Evolutionary conservation across 2,329 filamentous ascomycete species (phyloP), one percentile per base, ranked within the genome.

Genomic region (Fusarium cyanostomum): DNA sequence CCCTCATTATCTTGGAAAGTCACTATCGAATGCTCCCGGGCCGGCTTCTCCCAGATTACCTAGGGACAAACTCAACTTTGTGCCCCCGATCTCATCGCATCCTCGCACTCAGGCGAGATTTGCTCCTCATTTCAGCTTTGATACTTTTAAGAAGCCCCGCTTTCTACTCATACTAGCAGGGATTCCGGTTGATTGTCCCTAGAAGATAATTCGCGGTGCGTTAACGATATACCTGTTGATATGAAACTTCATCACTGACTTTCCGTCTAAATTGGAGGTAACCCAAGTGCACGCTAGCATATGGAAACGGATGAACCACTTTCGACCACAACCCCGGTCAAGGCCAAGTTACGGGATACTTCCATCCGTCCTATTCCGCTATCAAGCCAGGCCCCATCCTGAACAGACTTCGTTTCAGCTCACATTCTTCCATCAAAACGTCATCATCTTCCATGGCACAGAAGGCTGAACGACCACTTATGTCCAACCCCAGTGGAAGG

Each of bases 31-130:
- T 52, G 30, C 16, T 35, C 51, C 53, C 42, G 44, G 28, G 21
- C 37, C 48, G 33, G 52, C 35, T 43, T 44, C 24, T 42, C 52
- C 52, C 31, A 63, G 53, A 49, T 66, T 55, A n/a, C n/a, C n/a
- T n/a, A 59, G 62, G 37, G 45, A 54, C 52, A 31, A 46, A 21
- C 46, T 48, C 46, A 51, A 39, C 24, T 44, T 52, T 56, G 42
- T 55, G 38, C 46, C 39, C 56, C 53, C 50, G 60, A 68, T 68
- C 68, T 59, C 56, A 69, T 69, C 59, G 21, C 56, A 50, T 58
- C 44, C 56, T 48, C 63, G 48, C 64, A 59, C 58, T 30, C 55
- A 66, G 63, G 57, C 69, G 66, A 71, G 61, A 71, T 71, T 71
- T 64, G 52, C 57, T 61, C 54, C 64, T 52, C 43, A 46, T 59